Conservation (phyloP, 371 early-diverging fungal genomes). For the Mucor circinelloides region DNA sequence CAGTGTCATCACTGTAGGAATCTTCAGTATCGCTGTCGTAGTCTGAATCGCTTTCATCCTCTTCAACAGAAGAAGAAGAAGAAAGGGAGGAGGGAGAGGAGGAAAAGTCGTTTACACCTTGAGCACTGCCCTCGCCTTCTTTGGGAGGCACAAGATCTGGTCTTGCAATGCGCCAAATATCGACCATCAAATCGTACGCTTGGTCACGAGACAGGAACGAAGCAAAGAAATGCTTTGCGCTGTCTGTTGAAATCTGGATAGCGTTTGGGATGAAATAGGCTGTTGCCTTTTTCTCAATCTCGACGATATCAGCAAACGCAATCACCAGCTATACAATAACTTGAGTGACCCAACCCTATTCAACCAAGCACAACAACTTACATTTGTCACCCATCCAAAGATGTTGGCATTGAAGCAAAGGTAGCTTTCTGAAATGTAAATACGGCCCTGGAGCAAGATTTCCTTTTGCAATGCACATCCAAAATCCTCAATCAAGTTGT, state of each 20-base stretch:
- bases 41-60: background rate
- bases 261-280: conserved; percentile 89
- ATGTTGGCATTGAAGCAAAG: conserved; percentile 95
- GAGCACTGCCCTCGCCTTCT: background rate
- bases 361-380: conserved; percentile 31
- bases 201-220: conserved; percentile 82
- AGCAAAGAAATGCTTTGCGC: conserved; percentile 78
- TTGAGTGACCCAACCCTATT: too few relatives aligned
- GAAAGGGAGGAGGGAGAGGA: conserved; percentile 4
- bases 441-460: conserved; percentile 89
- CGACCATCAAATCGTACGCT: conserved; percentile 69
- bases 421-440: conserved; percentile 85
- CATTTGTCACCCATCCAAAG: conserved; percentile 94
- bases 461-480: conserved; percentile 93
- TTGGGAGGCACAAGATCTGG: background rate
- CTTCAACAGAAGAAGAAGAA: background rate
- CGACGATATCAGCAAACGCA: conserved; percentile 79
- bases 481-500: conserved; percentile 69
- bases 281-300: conserved; percentile 79
- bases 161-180: conserved; percentile 54
- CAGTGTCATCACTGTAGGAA: conserved; percentile 3
- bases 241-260: conserved; percentile 74
- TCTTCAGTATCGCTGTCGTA: conserved; percentile 15
- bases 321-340: conserved; percentile 65
- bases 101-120: background rate